These are phyloP conservation scores for Colletotrichum godetiae DNA, from an alignment of 2,329 filamentous ascomycete genomes.

Conservation along the genomic window DNA sequence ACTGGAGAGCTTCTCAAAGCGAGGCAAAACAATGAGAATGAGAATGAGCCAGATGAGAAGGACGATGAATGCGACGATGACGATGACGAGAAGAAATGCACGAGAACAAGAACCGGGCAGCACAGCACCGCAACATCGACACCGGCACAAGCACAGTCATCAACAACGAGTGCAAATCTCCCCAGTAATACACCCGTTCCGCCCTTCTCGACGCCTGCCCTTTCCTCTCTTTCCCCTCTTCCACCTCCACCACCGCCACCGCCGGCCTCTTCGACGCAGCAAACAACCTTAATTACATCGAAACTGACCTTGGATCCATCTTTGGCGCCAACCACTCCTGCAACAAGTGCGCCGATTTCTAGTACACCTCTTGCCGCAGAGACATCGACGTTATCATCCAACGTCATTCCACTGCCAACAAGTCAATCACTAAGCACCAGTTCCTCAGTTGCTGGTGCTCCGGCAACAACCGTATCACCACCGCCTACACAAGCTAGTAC, in stretches of 20 bases:
- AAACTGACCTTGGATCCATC: neutral
- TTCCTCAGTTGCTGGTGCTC: neutral
- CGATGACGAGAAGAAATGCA: constrained; percentile 13
- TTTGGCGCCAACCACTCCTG: neutral
- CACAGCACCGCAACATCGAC: neutral
- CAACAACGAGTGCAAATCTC: neutral
- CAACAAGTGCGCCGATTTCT: neutral
- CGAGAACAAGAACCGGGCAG: neutral
- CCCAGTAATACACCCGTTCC: neutral
- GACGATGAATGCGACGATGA: constrained; percentile 13
- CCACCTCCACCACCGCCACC: neutral
- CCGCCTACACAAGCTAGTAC: neutral
- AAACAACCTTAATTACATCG: neutral
- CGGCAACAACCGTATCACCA: neutral
- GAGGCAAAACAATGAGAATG: neutral
- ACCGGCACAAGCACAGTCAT: neutral
- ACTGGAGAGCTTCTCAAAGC: neutral
- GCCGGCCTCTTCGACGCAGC: neutral
- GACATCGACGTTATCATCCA: neutral
- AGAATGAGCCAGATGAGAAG: neutral
- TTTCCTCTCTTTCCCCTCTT: neutral
- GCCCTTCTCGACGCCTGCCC: neutral
- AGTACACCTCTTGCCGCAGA: neutral
- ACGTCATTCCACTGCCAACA: neutral
- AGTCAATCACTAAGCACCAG: neutral